Evolutionary conservation across 257 asterid species (phyloP).

Genomic region (Solanum etuberosum): DNA sequence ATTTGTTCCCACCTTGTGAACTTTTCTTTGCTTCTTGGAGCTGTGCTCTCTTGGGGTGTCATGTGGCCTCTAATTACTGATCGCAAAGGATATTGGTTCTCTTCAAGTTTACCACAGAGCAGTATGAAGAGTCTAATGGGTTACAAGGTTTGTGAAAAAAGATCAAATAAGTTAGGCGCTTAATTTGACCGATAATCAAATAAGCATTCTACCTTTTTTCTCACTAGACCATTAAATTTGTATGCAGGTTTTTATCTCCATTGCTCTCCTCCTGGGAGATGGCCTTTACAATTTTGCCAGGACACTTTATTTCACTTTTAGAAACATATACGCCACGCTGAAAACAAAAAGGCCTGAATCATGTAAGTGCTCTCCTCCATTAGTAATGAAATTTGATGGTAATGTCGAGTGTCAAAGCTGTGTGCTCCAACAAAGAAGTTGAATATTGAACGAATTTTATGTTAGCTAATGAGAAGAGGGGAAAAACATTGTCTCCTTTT

Average conservation of each 20-base stretch:
- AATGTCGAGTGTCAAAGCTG: background rate
- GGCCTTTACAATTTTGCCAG: conserved; percentile 75
- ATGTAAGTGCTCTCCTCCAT: conserved; percentile 16
- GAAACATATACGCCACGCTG: conserved; percentile 36
- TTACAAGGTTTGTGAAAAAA: conserved; percentile 30
- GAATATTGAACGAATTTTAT: background rate
- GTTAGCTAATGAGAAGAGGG: background rate
- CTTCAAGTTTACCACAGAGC: conserved; percentile 27
- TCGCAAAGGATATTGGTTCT: conserved; percentile 51
- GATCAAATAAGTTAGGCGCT: background rate
- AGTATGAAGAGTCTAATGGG: conserved; percentile 66
- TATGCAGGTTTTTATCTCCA: conserved; percentile 71
- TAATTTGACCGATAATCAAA: background rate
- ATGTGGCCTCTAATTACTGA: conserved; percentile 57
- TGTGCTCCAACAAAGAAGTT: background rate
- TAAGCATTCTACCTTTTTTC: background rate
- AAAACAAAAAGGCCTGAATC: conserved; percentile 24
- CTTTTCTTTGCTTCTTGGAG: conserved; percentile 56
- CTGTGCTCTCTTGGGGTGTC: conserved; percentile 55
- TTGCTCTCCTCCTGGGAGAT: conserved; percentile 75
- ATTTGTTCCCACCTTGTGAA: conserved; percentile 61
- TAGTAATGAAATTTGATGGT: background rate
- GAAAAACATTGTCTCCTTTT: background rate
- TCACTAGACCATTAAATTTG: background rate
- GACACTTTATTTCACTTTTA: conserved; percentile 41